Evolutionary conservation across 345 rosid species (phyloP), one percentile per base, ranked within the genome.

Genomic region (Aquilaria yunnanensis): DNA sequence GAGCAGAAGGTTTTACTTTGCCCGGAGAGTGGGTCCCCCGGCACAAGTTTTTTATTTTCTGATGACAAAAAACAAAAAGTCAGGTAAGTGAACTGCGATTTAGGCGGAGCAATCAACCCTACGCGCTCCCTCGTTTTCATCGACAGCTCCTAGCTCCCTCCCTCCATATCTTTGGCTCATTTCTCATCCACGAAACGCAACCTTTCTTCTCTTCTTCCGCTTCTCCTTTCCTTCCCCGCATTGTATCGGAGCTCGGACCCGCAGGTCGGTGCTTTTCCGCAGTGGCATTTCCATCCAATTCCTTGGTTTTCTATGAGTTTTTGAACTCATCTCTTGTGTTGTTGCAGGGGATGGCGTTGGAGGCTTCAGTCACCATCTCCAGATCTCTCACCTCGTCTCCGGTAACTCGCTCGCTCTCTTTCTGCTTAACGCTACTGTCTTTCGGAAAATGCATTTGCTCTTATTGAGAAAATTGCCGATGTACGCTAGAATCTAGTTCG

Each of bases 341-440:
- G 45, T 54, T 51, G 64, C 63, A 32, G 60, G 66, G 61, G 13
- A 66, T 53, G 62, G 66, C 65, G 59, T 86, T 92, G 90, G 98
- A 88, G 73, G 80, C 90, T n/a, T 79, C 84, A 61, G 61, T 81
- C 72, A 81, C 88, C 16, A 68, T 76, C 46, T 80, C 77, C 82
- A 92, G 82, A 77, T 80, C 94, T 51, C 12, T 80, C 12, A 45
- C 81, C 43, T 71, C 89, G 11, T 23, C 82, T 71, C 83, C 92
- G 23, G 96, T 87, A 77, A 82, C 83, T 68, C 60, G n/a, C 33
- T 37, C 43, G 43, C n/a, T 9, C 55, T 57, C 45, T 29, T 14
- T 51, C 54, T 47, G n/a, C 34, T 47, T 64, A 14, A 23, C 29
- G 14, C 34, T 61, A n/a, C 2, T 51, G 23, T 51, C 57, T 43